These are phyloP conservation scores for Fusarium pseudonygamai DNA, from an alignment of 2,329 filamentous ascomycete species.

Conservation along the genomic window DNA sequence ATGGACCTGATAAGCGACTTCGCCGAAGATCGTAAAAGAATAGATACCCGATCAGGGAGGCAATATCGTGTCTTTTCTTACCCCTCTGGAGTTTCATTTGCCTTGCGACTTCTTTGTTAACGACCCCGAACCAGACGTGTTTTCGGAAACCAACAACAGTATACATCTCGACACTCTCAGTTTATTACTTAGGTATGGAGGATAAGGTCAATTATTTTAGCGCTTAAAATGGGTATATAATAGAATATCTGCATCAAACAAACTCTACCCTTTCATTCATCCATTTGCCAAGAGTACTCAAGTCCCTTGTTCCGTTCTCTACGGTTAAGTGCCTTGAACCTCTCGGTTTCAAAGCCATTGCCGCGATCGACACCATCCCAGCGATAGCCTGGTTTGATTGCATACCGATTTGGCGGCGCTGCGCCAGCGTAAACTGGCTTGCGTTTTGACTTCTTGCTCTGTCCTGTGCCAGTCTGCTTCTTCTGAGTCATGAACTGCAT, in stretches of 20 bases:
- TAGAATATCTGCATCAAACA: conserved; percentile 22
- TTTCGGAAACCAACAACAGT: background rate
- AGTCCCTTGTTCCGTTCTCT: conserved; percentile 79
- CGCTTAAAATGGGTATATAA: conserved; percentile 40
- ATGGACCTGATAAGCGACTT: conserved; percentile 64
- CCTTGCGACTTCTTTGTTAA: background rate
- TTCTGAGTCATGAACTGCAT: conserved; percentile 75
- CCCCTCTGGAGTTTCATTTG: conserved; percentile 5
- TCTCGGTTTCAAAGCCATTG: conserved; percentile 92
- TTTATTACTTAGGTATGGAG: background rate
- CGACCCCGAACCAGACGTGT: background rate
- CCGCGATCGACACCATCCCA: conserved; percentile 98
- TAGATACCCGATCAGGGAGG: conserved; percentile 1
- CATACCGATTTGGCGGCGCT: conserved; percentile 90
- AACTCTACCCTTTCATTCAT: conserved; percentile 66
- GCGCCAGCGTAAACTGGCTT: conserved; percentile 81
- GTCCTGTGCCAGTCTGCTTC: conserved; percentile 42
- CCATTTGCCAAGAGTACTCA: conserved; percentile 96
- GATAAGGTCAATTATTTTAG: background rate
- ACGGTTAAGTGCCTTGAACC: conserved; percentile 88
- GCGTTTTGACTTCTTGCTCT: conserved; percentile 49
- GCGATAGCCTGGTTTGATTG: conserved; percentile 88
- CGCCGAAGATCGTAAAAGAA: conserved; percentile 50
- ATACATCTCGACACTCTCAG: background rate
- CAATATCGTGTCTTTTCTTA: background rate